A percentile compares a stretch with the other conserved stretches of the same genome.
phyloP scores from a whole-genome alignment of 1,139 yeast genomes.

The Debaryomyces sp. region DNA sequence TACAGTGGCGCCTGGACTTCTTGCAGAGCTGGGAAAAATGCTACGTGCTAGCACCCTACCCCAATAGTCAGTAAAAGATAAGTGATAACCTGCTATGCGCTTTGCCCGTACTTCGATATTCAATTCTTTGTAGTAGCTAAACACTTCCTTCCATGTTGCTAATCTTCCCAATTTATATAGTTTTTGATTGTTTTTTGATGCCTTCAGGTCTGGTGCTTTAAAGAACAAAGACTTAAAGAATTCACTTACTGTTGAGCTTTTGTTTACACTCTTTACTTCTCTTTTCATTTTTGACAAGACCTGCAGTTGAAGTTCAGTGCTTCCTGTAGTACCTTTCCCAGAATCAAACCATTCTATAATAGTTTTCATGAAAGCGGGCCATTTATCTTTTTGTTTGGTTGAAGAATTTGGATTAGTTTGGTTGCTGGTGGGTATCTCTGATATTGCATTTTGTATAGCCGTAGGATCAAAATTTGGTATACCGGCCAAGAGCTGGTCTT shows the following conservation, averaged over 20 bases:
- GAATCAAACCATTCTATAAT: constrained; percentile 2
- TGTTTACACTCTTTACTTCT: neutral
- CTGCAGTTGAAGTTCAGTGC: neutral
- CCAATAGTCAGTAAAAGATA: constrained; percentile 70
- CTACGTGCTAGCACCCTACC: constrained; percentile 60
- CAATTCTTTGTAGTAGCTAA: constrained; percentile 52
- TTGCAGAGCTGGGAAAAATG: constrained; percentile 40
- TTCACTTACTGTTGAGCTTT: constrained; percentile 1
- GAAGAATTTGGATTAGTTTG: neutral
- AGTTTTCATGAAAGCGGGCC: neutral
- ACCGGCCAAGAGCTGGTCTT: constrained; percentile 56
- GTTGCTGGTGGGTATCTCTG: neutral
- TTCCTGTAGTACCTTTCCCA: neutral
- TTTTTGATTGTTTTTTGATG: neutral
- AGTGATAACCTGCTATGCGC: constrained; percentile 52
- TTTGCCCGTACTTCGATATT: constrained; percentile 56
- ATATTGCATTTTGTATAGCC: neutral
- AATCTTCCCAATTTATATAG: neutral
- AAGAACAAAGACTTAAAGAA: constrained; percentile 8
- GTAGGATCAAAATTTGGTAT: constrained; percentile 49
- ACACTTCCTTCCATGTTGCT: constrained; percentile 28
- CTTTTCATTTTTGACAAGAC: neutral
- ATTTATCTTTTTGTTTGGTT: neutral
- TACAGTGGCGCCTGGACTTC: constrained; percentile 38
- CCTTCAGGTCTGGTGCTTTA: neutral